phyloP scores from a whole-genome alignment of 129 eudicot species.

The Centella asiatica region DNA sequence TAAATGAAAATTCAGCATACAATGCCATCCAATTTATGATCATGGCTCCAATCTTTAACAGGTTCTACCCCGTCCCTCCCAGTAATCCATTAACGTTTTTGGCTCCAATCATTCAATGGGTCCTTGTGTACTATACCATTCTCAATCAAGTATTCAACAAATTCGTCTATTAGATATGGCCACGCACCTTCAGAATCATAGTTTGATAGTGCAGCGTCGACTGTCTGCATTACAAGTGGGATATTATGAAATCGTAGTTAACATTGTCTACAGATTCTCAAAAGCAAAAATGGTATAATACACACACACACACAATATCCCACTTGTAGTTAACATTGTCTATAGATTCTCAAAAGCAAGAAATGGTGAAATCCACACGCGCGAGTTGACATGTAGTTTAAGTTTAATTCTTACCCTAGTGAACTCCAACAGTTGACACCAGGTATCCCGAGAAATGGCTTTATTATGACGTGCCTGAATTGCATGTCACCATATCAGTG shows the following conservation, averaged over 20 bases:
- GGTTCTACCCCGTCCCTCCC: too few species aligned
- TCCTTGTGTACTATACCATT: conserved; percentile 45
- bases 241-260: background rate
- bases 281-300: too few species aligned
- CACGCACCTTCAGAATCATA: conserved; percentile 93
- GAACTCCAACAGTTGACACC: conserved; percentile 93
- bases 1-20: conserved; percentile 11
- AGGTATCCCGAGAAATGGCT: conserved; percentile 96
- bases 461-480: conserved; percentile 88
- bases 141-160: conserved; percentile 69
- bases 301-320: too few species aligned
- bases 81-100: conserved; percentile 14
- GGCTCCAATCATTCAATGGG: conserved; percentile 31
- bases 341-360: too few species aligned
- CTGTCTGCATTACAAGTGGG: conserved; percentile 33
- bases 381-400: background rate
- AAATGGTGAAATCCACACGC: too few species aligned
- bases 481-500: conserved; percentile 7
- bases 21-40: conserved; percentile 4
- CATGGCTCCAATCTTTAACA: too few species aligned
- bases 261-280: too few species aligned
- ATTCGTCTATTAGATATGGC: conserved; percentile 88
- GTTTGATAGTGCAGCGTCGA: conserved; percentile 68
- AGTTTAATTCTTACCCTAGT: conserved; percentile 59
- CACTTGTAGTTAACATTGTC: too few species aligned